These are phyloP conservation scores for Hypsizygus marmoreus DNA, from an alignment of 768 basidiomycete species.

Conservation along the genomic window DNA sequence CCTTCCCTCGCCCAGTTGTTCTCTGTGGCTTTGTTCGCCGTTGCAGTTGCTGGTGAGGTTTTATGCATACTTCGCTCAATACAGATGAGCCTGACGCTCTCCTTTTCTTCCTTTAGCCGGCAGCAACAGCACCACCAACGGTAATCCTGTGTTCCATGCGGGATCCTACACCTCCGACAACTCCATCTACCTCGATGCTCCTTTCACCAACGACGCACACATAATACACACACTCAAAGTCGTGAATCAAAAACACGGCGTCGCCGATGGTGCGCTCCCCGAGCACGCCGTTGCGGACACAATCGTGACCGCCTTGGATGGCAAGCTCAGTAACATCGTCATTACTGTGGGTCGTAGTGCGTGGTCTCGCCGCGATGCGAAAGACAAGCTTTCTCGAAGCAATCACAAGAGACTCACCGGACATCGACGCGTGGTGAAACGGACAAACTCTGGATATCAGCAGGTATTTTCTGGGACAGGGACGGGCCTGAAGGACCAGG, in stretches of 20 bases:
- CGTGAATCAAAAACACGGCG: conserved; percentile 40
- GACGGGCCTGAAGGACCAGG: conserved; percentile 35
- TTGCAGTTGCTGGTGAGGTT: conserved; percentile 10
- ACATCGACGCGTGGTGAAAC: conserved; percentile 20
- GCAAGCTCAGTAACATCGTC: conserved; percentile 29
- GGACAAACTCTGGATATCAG: conserved; percentile 31
- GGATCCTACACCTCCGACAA: conserved; percentile 22
- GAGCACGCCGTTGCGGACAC: conserved; percentile 35
- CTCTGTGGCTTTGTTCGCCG: conserved; percentile 3
- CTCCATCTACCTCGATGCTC: conserved; percentile 21
- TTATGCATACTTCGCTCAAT: background rate
- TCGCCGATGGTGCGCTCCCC: conserved; percentile 27
- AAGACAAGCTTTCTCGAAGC: background rate
- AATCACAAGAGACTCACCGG: background rate
- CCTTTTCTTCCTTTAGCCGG: conserved; percentile 2
- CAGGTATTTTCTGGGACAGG: conserved; percentile 42
- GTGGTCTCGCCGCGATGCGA: conserved; percentile 13
- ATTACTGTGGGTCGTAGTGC: conserved; percentile 13
- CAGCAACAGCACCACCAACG: conserved; percentile 22
- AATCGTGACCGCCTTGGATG: conserved; percentile 44
- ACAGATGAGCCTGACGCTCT: background rate
- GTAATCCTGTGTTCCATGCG: conserved; percentile 28
- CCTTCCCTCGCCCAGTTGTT: conserved; percentile 3
- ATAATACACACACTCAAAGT: conserved; percentile 35
- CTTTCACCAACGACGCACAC: conserved; percentile 32